Conservation (phyloP, 495 filamentous ascomycete genomes). For the Halenospora varia region DNA sequence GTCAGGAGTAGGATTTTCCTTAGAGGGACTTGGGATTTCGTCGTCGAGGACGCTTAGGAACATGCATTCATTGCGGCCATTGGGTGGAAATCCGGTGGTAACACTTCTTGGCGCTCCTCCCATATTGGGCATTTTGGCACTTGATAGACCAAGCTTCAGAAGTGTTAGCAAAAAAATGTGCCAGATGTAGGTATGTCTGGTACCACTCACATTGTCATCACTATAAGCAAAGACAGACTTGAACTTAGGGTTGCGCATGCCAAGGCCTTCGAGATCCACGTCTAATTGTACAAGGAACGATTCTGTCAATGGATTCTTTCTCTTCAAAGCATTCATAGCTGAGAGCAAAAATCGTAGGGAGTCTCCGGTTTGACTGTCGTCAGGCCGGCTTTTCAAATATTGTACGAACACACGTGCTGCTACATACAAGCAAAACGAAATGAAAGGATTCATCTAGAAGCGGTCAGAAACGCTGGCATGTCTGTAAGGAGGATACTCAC, state of each 20-base stretch:
- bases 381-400: conserved; percentile 82
- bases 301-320: conserved; percentile 86
- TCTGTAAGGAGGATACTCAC: conserved; percentile 50
- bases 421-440: conserved; percentile 94
- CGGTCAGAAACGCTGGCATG: conserved; percentile 1
- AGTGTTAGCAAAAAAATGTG: conserved; percentile 6
- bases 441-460: conserved; percentile 87
- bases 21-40: conserved; percentile 7
- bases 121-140: conserved; percentile 13
- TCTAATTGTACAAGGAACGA: conserved; percentile 94
- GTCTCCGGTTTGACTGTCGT: conserved; percentile 75
- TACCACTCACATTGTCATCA: conserved; percentile 41
- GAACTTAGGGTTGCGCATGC: conserved; percentile 47
- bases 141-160: conserved; percentile 17
- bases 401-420: conserved; percentile 93
- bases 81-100: conserved; percentile 4
- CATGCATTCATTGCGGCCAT: conserved; percentile 16
- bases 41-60: conserved; percentile 15
- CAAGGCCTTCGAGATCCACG: conserved; percentile 76
- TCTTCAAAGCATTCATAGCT: conserved; percentile 85
- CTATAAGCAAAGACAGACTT: conserved; percentile 45
- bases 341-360: conserved; percentile 85
- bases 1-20: neutral
- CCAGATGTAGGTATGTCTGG: neutral
- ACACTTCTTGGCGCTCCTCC: neutral